Evolutionary conservation across 179 eudicot genomes (phyloP).

Genomic region (Patellifolia procumbens): DNA sequence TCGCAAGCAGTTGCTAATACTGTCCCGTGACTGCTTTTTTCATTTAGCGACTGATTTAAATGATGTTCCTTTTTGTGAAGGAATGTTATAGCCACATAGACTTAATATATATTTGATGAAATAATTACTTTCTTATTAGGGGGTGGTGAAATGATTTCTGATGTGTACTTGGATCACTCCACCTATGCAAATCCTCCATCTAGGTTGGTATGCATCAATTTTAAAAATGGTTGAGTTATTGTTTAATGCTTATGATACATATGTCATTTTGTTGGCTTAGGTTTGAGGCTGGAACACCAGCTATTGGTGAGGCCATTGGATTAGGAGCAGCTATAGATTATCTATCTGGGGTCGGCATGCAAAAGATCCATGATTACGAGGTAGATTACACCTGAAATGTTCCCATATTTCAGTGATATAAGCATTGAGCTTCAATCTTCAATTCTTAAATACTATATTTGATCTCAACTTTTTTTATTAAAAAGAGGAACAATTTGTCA

Average conservation of each 20-base stretch:
- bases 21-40: not conserved
- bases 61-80: not conserved
- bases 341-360: conserved; percentile 90
- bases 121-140: conserved; percentile 34
- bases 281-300: conserved; percentile 99
- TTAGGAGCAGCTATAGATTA: conserved; percentile 95
- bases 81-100: not conserved
- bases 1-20: not conserved
- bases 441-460: not conserved
- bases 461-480: not conserved
- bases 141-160: conserved; percentile 97
- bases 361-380: conserved; percentile 92
- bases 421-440: not conserved
- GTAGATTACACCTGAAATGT: conserved; percentile 34
- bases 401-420: not conserved
- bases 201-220: conserved; percentile 47
- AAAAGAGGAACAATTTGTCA: too few relatives aligned
- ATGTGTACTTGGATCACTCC: conserved; percentile 85
- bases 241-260: not conserved
- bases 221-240: not conserved
- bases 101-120: not conserved
- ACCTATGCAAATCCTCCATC: conserved; percentile 95
- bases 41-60: too few relatives aligned
- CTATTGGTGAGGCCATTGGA: conserved; percentile 94
- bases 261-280: conserved; percentile 35